Percentiles rank a stretch among this genome's conserved stretches.
These are phyloP conservation scores for Luffa acutangula DNA, from an alignment of 306 rosid genomes.

Conservation along the genomic window DNA sequence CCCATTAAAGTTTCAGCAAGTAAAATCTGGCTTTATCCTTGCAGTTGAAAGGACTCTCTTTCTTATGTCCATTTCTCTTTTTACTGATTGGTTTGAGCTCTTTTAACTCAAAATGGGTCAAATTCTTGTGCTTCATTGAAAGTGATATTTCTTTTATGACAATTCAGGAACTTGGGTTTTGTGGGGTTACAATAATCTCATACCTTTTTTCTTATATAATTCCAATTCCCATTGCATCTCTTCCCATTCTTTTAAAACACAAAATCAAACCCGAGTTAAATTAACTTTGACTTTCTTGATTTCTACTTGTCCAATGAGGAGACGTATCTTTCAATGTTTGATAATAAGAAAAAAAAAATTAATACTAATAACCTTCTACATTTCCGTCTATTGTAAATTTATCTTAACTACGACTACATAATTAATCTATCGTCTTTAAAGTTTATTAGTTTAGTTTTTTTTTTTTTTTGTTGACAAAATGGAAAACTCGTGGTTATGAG, in stretches of 20 bases:
- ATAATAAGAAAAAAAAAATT: not conserved
- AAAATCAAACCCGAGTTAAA: too few species aligned
- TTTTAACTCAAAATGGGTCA: not conserved
- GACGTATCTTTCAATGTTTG: not conserved
- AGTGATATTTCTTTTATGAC: not conserved
- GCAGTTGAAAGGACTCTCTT: not conserved
- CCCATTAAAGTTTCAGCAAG: not conserved
- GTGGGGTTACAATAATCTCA: not conserved
- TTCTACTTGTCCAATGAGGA: not conserved
- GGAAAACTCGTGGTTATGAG: too few species aligned
- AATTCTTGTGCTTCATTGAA: not conserved
- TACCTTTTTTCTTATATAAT: not conserved
- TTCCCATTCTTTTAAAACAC: not conserved
- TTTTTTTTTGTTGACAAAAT: too few species aligned
- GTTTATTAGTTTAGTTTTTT: too few species aligned
- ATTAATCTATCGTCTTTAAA: too few species aligned
- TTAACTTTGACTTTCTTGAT: not conserved
- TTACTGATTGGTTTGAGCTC: not conserved
- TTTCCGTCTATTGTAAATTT: too few species aligned
- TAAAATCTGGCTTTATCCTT: not conserved
- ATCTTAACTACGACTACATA: too few species aligned
- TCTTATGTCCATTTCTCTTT: not conserved
- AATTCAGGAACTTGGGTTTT: not conserved
- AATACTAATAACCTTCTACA: too few species aligned
- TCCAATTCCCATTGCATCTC: not conserved